phyloP scores from a whole-genome alignment of 371 early-diverging fungal species.

The Syncephalastrum sp. region DNA sequence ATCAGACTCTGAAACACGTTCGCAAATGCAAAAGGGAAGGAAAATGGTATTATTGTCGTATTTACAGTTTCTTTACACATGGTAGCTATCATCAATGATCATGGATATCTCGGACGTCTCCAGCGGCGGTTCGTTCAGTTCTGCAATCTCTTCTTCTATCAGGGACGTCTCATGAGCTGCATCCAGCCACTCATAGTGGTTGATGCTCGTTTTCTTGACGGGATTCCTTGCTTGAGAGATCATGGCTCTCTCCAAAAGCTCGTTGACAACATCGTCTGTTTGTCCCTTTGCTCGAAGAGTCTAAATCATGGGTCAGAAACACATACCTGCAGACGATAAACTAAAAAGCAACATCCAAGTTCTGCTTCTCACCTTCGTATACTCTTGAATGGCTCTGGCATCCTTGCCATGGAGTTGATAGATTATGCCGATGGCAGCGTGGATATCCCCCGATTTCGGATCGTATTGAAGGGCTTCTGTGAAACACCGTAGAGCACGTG shows the following conservation, averaged over 20 bases:
- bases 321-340: background rate
- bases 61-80: too few species aligned
- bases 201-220: too few species aligned
- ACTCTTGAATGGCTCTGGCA: constrained; percentile 49
- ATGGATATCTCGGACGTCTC: too few species aligned
- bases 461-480: constrained; percentile 44
- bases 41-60: too few species aligned
- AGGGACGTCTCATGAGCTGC: too few species aligned
- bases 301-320: too few species aligned
- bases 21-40: too few species aligned
- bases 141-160: too few species aligned
- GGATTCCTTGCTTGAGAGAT: background rate
- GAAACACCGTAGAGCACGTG: constrained; percentile 49
- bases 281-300: background rate
- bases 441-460: constrained; percentile 23
- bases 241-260: constrained; percentile 10
- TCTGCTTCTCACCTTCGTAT: constrained; percentile 39
- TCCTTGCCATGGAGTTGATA: constrained; percentile 43
- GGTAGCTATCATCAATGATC: too few species aligned
- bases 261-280: constrained; percentile 1
- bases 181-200: too few species aligned
- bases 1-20: too few species aligned
- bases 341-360: background rate
- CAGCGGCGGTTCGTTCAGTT: too few species aligned
- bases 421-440: constrained; percentile 48